Base-by-base conservation (phyloP, 495 filamentous ascomycete genomes). In the Podospora conica region DNA sequence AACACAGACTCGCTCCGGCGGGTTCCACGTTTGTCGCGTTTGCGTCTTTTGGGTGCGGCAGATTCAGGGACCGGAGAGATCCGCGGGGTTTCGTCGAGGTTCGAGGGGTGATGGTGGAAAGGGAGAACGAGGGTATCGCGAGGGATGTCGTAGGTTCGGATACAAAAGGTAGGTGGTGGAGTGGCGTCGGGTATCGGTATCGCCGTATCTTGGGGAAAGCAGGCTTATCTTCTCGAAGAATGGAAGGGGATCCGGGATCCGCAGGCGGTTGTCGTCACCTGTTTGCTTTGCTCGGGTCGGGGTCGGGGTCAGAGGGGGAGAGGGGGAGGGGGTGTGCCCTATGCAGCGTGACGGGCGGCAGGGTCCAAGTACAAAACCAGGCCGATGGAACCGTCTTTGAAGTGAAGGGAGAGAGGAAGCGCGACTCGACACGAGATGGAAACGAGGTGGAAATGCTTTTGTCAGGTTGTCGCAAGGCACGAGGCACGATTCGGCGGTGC, bases 231-330 rank as follows among this genome's bases (percentile, higher is more conserved):
- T 60, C 53, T 55, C 23, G 56, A 53, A 60, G 33, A 60, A 59
- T 28, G 29, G n/a, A 55, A 63, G 61, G 25, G 55, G 23, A 24
- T 48, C 27, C 65, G 25, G 55, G 23, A 24, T 48, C 27, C 65
- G 65, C 65, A 67, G 65, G 5, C 63, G 31, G 57, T 56, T 56
- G 66, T 68, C 62, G 66, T 68, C 66, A 68, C 61, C 66, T 68
- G 66, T n/a, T n/a, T n/a, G n/a, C n/a, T 22, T 33, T 12, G 8
- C 40, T 48, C 22, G 27, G 55, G 55, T 22, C 64, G 53, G 40
- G 68, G 54, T 70, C 58, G 56, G 58, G 20, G 40, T 59, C 67
- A 67, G 68, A 65, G 63, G 66, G 69, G 64, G 64, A 21, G 58
- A 27, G 29, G 15, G 25, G 25, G 3, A 27, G 25, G 25, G 6